These are phyloP conservation scores for Fomitopsis pinicola DNA, from an alignment of 1,284 basidiomycete species.

Conservation along the genomic window DNA sequence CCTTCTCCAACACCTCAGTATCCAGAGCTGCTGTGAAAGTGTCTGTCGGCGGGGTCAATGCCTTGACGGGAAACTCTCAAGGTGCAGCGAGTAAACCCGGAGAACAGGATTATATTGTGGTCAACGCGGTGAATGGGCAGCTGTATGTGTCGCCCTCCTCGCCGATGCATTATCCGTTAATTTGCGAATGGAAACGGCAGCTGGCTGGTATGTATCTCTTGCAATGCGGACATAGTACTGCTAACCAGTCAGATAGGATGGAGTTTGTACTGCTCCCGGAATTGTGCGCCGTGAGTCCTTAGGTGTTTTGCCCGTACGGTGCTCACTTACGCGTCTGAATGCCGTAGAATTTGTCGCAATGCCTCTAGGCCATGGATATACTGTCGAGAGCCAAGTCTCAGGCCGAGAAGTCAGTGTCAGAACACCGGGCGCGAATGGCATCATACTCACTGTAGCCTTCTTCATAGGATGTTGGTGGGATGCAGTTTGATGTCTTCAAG, in stretches of 20 bases:
- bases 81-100: not conserved
- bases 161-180: not conserved
- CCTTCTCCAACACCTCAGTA: not conserved
- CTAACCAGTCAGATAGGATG: no score
- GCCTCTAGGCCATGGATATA: constrained; percentile 5
- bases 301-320: not conserved
- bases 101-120: constrained; percentile 8
- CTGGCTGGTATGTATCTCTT: not conserved
- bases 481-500: constrained; percentile 33
- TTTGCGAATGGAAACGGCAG: not conserved
- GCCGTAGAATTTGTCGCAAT: constrained; percentile 8
- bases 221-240: no score
- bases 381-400: constrained; percentile 5
- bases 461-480: constrained; percentile 3
- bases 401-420: constrained; percentile 4
- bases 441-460: no score
- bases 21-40: constrained; percentile 6
- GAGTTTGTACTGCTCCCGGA: constrained; percentile 3
- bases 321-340: not conserved
- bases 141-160: not conserved
- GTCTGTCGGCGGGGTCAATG: constrained; percentile 11
- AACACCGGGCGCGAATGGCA: not conserved
- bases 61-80: constrained; percentile 6
- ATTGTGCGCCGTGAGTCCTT: constrained; percentile 4
- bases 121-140: constrained; percentile 2